Percentiles rank a stretch among this genome's conserved stretches.
These are phyloP conservation scores for Vitis labrusca DNA, from an alignment of 164 flowering plant genomes.

Conservation along the genomic window DNA sequence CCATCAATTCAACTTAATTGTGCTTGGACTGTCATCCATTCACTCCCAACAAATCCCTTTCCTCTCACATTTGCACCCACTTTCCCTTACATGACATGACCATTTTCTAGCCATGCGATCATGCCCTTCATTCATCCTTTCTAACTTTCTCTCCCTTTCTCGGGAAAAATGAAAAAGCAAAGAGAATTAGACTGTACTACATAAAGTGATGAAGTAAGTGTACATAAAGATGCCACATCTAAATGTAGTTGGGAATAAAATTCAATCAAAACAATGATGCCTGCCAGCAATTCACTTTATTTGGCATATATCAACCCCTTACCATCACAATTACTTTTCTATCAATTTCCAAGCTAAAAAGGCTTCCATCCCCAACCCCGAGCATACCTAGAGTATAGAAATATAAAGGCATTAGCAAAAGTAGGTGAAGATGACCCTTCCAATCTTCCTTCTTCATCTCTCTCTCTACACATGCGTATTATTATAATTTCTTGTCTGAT, in stretches of 20 bases:
- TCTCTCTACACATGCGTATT: not conserved
- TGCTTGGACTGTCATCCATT: slow-evolving; percentile 55
- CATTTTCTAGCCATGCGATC: slow-evolving; percentile 30
- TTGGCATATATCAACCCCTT: slow-evolving; percentile 1
- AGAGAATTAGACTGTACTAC: slow-evolving; percentile 16
- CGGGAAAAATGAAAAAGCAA: slow-evolving; percentile 18
- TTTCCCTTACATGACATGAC: slow-evolving; percentile 53
- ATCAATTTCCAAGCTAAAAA: slow-evolving; percentile 49
- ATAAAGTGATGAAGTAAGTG: slow-evolving; percentile 20
- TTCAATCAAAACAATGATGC: slow-evolving; percentile 39
- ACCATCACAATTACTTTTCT: slow-evolving; percentile 27
- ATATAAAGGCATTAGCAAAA: slow-evolving; percentile 21
- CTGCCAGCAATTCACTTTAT: slow-evolving; percentile 25
- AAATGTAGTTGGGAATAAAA: slow-evolving; percentile 31
- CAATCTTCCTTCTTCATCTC: not conserved
- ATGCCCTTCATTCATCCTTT: slow-evolving; percentile 11
- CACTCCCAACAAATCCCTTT: slow-evolving; percentile 25
- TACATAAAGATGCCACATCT: slow-evolving; percentile 15
- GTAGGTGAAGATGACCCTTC: slow-evolving; percentile 19
- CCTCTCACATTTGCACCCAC: slow-evolving; percentile 42
- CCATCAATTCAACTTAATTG: slow-evolving; percentile 33
- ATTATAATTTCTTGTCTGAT: not conserved
- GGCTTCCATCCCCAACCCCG: slow-evolving; percentile 21
- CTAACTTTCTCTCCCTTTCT: slow-evolving; percentile 7
- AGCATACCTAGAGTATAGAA: slow-evolving; percentile 20